Evolutionary conservation across 2,329 filamentous ascomycete species (phyloP), one percentile per base, ranked within the genome.

Genomic region (Cladosporium phlei): DNA sequence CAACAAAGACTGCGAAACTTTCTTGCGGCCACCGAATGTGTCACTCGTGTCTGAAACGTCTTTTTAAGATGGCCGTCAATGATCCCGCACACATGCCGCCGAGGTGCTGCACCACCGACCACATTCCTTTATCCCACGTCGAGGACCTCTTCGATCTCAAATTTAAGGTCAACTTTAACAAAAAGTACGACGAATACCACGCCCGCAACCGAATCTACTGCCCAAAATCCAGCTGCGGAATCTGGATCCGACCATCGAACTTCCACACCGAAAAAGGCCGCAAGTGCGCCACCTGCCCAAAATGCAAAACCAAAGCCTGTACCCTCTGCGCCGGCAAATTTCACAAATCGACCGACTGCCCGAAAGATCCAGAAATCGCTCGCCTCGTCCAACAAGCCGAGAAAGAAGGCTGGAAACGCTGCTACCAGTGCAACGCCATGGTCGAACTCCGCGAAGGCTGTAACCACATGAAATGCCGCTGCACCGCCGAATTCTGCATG

Each of bases 381-480:
- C 71, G 69, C 29, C 71, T 86, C n/a, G 69, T 88, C 3, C 75
- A 79, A 40, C 73, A 84, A 49, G 83, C 82, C 5, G 79, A 81
- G 55, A 72, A 81, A 20, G 73, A 82, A 43, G 84, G 85, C 19
- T 90, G 84, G 83, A 83, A 87, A 63, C 74, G 80, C 37, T 95
- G 88, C 64, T 83, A 82, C 61, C 81, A 74, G 52, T 95, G 89
- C 68, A 79, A 77, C 53, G 73, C 78, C 29, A 75, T 86, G 71
- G 85, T 94, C 34, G 86, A 94, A 64, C 69, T 88, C 39, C 84
- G 84, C 56, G 86, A 91, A 64, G 88, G 88, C 34, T 89, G 85
- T 66, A 90, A 91, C 67, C 88, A 91, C 63, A 91, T 94, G 80
- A 88, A 81, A 21, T 95, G 88, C 63, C 85, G 82, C 34, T 95